phyloP scores from a whole-genome alignment of 2,329 filamentous ascomycete genomes.

The Neurospora crassa region DNA sequence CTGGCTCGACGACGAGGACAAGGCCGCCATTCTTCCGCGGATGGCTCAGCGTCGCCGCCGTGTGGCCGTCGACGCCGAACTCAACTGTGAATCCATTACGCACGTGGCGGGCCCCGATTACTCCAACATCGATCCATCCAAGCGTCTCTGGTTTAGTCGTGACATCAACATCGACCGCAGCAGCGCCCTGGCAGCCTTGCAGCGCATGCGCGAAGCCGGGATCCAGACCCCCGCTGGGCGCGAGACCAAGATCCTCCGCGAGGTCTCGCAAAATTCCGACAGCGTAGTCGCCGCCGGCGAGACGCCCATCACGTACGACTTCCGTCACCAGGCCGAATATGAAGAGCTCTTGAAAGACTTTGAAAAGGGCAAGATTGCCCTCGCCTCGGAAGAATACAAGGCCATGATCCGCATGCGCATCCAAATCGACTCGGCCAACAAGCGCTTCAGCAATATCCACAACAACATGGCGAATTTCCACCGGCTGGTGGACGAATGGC shows the following conservation, averaged over 20 bases:
- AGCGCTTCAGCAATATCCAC: neutral
- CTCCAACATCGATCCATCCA: neutral
- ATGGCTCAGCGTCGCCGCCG: constrained; percentile 45
- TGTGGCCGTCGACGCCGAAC: constrained; percentile 48
- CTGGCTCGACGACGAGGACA: constrained; percentile 57
- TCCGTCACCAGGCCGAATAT: constrained; percentile 12
- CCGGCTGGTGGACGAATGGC: constrained; percentile 13
- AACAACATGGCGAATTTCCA: constrained; percentile 5
- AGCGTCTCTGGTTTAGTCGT: constrained; percentile 24
- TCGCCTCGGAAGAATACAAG: constrained; percentile 10
- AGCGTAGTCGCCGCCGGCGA: constrained; percentile 12
- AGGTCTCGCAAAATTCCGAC: constrained; percentile 11
- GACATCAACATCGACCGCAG: constrained; percentile 39
- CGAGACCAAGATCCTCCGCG: constrained; percentile 24
- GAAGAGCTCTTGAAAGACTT: constrained; percentile 34
- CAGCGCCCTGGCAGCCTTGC: constrained; percentile 29
- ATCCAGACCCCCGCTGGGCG: constrained; percentile 36
- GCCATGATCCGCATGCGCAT: neutral
- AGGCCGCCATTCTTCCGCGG: constrained; percentile 49
- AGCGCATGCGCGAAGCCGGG: constrained; percentile 36
- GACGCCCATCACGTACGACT: constrained; percentile 11
- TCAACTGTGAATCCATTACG: constrained; percentile 47
- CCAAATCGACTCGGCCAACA: neutral
- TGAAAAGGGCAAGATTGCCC: constrained; percentile 26
- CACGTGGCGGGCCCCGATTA: constrained; percentile 36